Base-by-base conservation (phyloP, 495 filamentous ascomycete genomes). In the Penicillium steckii region DNA sequence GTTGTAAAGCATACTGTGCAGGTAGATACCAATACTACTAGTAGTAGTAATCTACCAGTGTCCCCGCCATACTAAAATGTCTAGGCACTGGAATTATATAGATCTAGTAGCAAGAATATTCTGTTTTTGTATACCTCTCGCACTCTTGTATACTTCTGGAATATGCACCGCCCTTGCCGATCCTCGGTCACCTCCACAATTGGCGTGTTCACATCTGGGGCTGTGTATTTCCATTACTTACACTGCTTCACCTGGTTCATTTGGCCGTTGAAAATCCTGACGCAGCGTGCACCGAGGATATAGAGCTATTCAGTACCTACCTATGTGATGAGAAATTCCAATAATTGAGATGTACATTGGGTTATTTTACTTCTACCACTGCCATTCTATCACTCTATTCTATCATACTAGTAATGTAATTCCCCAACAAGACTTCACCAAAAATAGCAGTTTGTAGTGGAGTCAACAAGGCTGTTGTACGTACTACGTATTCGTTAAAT, bases 401-500 rank as follows among this genome's bases (percentile, higher is more conserved):
- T 6, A 12, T n/a, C 33, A 8, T 15, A 8, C 18, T 17, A 15
- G 33, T 15, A n/a, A 13, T 37, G 1, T n/a, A n/a, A n/a, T n/a
- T 17, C 15, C 32, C 32, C 33, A 37, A 37, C 33, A n/a, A 37
- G 38, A 13, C 6, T 29, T 50, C 13, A 33, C 53, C 53, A 65
- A 59, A 64, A 64, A 64, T 64, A 65, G 60, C 24, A 46, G 18
- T 22, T 13, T 51, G 46, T 52, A 21, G 61, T 64, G 54, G 61
- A 48, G 57, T 44, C 44, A 29, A 19, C 33, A 33, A 38, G 37
- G 49, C 47, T 45, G 37, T 40, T 44, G 38, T 27, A 18, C 26
- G 42, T n/a, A 46, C 26, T 21, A 26, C 54, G 45, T 62, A 59
- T 53, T 44, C 19, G 60, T 57, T 61, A 64, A 55, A 61, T 64